Evolutionary conservation across 78 protist genomes (phyloP).

Genomic region (Speleostelium caveatum): DNA sequence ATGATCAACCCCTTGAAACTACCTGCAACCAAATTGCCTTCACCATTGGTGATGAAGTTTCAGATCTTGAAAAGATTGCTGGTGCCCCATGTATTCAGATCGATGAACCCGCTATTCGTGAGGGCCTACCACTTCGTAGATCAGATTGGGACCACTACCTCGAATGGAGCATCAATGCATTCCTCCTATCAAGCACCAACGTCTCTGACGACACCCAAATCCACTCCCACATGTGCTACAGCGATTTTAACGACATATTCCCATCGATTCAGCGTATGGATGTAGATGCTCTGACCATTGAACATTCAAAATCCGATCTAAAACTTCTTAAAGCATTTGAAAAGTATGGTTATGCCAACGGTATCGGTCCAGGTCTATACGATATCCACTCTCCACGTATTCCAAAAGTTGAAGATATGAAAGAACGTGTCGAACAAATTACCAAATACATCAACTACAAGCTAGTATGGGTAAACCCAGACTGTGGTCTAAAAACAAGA

Average conservation of each 20-base stretch:
- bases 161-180: conserved; percentile 80
- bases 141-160: conserved; percentile 76
- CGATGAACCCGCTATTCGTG: conserved; percentile 92
- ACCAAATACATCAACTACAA: conserved; percentile 23
- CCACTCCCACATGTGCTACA: conserved; percentile 92
- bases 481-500: conserved; percentile 90
- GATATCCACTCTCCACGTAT: conserved; percentile 91
- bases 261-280: conserved; percentile 80
- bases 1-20: conserved; percentile 80
- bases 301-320: conserved; percentile 68
- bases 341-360: conserved; percentile 75
- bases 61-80: conserved; percentile 81
- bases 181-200: conserved; percentile 69
- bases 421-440: conserved; percentile 57
- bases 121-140: conserved; percentile 86
- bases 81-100: conserved; percentile 83
- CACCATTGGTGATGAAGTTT: conserved; percentile 90
- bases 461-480: conserved; percentile 88
- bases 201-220: conserved; percentile 82
- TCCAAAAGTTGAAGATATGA: conserved; percentile 82
- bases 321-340: conserved; percentile 81
- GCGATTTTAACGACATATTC: conserved; percentile 88
- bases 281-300: conserved; percentile 88
- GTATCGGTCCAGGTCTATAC: conserved; percentile 91
- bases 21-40: conserved; percentile 82